A percentile compares a stretch with the other conserved stretches of the same genome.
phyloP scores from a whole-genome alignment of 805 yeast species.

The Zygotorulaspora florentina region DNA sequence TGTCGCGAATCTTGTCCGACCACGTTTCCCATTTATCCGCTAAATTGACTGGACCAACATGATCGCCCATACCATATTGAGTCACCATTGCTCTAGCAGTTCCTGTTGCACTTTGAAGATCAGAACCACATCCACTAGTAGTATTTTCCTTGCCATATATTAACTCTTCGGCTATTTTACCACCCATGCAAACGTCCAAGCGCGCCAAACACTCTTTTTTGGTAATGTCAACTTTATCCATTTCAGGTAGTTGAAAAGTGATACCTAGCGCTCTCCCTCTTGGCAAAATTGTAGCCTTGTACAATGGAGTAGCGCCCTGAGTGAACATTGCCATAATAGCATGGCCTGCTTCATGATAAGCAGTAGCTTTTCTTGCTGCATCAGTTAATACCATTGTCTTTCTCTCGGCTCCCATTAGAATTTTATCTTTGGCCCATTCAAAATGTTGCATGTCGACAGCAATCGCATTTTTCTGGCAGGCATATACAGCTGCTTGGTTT shows the following conservation, averaged over 20 bases:
- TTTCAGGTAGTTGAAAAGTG: slow-evolving; percentile 95
- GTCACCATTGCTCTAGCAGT: slow-evolving; percentile 97
- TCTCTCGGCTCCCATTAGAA: slow-evolving; percentile 96
- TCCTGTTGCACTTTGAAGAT: slow-evolving; percentile 80
- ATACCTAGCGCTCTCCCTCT: slow-evolving; percentile 96
- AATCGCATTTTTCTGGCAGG: slow-evolving; percentile 87
- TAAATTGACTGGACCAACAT: slow-evolving; percentile 86
- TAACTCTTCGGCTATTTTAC: slow-evolving; percentile 94
- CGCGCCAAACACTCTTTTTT: slow-evolving; percentile 85
- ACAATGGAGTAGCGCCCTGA: slow-evolving; percentile 88
- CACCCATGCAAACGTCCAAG: slow-evolving; percentile 98
- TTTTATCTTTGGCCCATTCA: slow-evolving; percentile 99
- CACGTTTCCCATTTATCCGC: slow-evolving; percentile 92
- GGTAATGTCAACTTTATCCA: slow-evolving; percentile 95
- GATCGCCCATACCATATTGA: slow-evolving; percentile 92
- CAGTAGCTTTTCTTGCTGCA: slow-evolving; percentile 88
- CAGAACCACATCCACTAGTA: slow-evolving; percentile 93
- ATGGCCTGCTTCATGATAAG: slow-evolving; percentile 99
- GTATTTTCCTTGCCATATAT: slow-evolving; percentile 88
- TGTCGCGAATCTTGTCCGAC: slow-evolving; percentile 83
- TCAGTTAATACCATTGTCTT: slow-evolving; percentile 97
- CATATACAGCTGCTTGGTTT: slow-evolving; percentile 96
- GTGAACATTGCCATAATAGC: slow-evolving; percentile 97
- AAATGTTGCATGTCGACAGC: slow-evolving; percentile 87
- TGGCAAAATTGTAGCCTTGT: slow-evolving; percentile 95